Percentiles rank a stretch among this genome's conserved stretches.
phyloP scores from a whole-genome alignment of 2,329 filamentous ascomycete species.

The Xylariaceae sp. region DNA sequence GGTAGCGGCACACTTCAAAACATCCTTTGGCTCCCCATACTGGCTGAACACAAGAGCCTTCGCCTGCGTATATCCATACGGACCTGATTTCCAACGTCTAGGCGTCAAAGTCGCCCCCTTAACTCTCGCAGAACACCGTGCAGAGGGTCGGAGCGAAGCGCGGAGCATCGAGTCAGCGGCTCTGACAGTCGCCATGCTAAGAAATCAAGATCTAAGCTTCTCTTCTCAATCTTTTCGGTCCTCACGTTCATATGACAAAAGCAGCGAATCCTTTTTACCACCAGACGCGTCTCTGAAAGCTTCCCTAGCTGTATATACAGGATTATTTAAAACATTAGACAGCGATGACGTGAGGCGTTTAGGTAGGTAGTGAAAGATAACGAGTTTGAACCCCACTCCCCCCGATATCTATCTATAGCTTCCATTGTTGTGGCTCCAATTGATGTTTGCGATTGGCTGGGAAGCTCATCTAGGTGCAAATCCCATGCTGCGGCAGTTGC shows the following conservation, averaged over 20 bases:
- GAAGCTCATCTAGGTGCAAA: too few relatives aligned
- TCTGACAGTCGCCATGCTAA: constrained; percentile 22
- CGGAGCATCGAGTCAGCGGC: constrained; percentile 21
- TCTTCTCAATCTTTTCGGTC: too few relatives aligned
- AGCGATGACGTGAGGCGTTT: not conserved
- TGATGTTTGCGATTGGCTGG: not conserved
- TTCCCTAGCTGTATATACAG: too few relatives aligned
- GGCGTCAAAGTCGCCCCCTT: constrained; percentile 14
- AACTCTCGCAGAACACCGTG: not conserved
- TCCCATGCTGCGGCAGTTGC: constrained; percentile 8
- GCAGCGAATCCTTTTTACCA: too few relatives aligned
- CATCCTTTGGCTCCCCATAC: constrained; percentile 77
- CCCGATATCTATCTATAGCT: too few relatives aligned
- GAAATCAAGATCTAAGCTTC: not conserved
- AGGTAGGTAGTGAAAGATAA: too few relatives aligned
- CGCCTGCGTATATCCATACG: constrained; percentile 83
- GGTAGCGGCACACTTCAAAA: constrained; percentile 59
- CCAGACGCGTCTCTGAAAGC: too few relatives aligned
- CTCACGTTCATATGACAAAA: too few relatives aligned
- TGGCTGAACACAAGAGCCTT: constrained; percentile 80
- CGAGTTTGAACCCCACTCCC: too few relatives aligned
- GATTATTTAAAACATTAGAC: too few relatives aligned
- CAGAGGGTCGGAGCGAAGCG: constrained; percentile 14
- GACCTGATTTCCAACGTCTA: constrained; percentile 61
- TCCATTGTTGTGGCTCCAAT: too few relatives aligned